Base-by-base conservation (phyloP, 1,139 yeast genomes). In the Magnusiomyces sp. region DNA sequence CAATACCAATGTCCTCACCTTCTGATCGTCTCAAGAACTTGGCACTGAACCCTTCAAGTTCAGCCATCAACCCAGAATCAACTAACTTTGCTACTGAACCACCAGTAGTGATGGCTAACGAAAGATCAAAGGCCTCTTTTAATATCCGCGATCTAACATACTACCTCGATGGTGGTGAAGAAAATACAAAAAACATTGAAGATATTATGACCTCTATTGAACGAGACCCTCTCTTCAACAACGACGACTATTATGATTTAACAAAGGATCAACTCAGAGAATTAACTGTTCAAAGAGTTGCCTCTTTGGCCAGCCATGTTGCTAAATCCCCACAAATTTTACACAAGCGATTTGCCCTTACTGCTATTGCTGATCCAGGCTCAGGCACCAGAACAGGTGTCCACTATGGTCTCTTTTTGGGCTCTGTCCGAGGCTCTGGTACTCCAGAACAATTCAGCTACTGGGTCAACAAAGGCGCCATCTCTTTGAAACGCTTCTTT, bases 381-480 rank as follows among this genome's bases (percentile, higher is more conserved):
- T 71, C 80, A 23, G 72, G 77, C 53, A 84, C 90, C 14, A 74
- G 87, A 51, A 64, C 79, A 44, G 83, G 83, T 41, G 83, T 83
- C 46, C 85, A 83, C 67, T 71, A 79, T 58, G 88, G 86, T 4
- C 72, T 83, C 49, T 83, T 83, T 61, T 71, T 81, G 55, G 76
- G 77, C 56, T 80, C 89, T 55, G 69, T 83, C 53, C 76, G 74
- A 56, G 88, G 89, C 48, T 80, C 81, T 53, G 90, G 89, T 57
- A 80, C 90, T 2, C 72, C 73, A 47, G 73, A 69, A 49, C 81
- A 76, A 62, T 66, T 72, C 49, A 65, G 69, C 33, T 88, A 76
- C 69, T 88, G 95, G 95, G 73, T 86, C 47, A 68, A 71, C 52
- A 78, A 79, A 58, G 95, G 92, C 54, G 83, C 92, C 13, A 68